Evolutionary conservation across 768 basidiomycete genomes (phyloP).

Genomic region (Leccinum subgranulosum): DNA sequence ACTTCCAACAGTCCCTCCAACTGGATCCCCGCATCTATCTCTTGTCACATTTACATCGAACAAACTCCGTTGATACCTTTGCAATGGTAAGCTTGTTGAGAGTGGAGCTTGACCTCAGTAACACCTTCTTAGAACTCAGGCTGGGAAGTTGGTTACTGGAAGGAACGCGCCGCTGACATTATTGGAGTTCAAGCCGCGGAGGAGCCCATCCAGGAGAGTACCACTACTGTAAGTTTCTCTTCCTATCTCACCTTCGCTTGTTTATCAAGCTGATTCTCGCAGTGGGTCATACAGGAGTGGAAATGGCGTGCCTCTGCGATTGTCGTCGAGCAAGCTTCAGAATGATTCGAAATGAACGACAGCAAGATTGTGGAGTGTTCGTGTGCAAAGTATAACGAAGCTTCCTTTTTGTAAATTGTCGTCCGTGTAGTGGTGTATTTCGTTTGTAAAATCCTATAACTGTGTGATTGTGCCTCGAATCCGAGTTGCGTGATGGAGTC

Average conservation of each 20-base stretch:
- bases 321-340: not conserved
- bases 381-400: not conserved
- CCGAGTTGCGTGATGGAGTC: too few relatives aligned
- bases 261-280: not conserved
- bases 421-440: too few relatives aligned
- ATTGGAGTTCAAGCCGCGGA: too few relatives aligned
- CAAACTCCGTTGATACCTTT: not conserved
- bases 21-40: not conserved
- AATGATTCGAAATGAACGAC: not conserved
- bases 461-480: too few relatives aligned
- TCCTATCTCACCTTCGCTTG: not conserved
- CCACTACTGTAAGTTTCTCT: too few relatives aligned
- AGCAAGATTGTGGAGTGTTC: not conserved
- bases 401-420: not conserved
- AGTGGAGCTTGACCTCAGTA: not conserved
- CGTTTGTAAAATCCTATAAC: too few relatives aligned
- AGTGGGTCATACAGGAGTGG: too few relatives aligned
- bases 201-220: too few relatives aligned
- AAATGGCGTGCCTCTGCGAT: not conserved
- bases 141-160: too few relatives aligned
- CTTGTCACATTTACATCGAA: not conserved
- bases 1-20: not conserved
- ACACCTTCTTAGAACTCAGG: not conserved
- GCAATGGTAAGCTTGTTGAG: not conserved
- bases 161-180: too few relatives aligned